phyloP scores from a whole-genome alignment of 768 basidiomycete genomes.

The Punctularia strigosozonata region DNA sequence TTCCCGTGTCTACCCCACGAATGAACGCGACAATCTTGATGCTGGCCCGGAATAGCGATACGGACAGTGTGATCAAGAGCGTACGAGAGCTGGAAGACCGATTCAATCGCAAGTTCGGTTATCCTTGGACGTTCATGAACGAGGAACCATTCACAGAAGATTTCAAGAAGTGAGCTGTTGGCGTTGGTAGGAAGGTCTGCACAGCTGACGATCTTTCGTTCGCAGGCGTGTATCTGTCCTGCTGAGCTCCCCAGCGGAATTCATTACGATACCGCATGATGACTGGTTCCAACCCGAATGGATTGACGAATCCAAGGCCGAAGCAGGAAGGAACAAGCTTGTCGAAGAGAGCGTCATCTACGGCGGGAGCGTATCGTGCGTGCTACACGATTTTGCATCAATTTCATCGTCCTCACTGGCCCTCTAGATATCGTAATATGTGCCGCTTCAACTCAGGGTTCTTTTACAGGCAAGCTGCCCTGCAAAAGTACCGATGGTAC shows the following conservation, averaged over 20 bases:
- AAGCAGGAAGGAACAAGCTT: conserved; percentile 30
- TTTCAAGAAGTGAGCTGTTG: conserved; percentile 32
- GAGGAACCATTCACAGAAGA: conserved; percentile 44
- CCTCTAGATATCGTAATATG: conserved; percentile 34
- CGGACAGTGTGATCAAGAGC: conserved; percentile 31
- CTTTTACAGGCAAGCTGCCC: conserved; percentile 73
- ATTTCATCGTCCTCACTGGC: background rate
- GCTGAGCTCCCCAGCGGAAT: conserved; percentile 21
- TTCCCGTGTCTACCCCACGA: background rate
- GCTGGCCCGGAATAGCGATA: conserved; percentile 36
- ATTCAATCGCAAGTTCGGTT: conserved; percentile 46
- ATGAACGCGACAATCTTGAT: conserved; percentile 53
- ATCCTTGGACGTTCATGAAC: conserved; percentile 57
- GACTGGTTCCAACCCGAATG: conserved; percentile 40
- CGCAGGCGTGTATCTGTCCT: conserved; percentile 19
- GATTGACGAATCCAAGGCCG: conserved; percentile 38
- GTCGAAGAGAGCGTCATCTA: conserved; percentile 11
- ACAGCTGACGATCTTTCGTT: conserved; percentile 3
- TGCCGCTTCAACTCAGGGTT: conserved; percentile 51
- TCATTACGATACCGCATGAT: conserved; percentile 30
- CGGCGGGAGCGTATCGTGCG: conserved; percentile 2
- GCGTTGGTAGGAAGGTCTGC: background rate
- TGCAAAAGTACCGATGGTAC: conserved; percentile 73
- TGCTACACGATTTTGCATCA: background rate
- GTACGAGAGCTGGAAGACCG: conserved; percentile 44